Evolutionary conservation across 1,139 yeast species (phyloP).

Genomic region (Hansenula lynferdii): DNA sequence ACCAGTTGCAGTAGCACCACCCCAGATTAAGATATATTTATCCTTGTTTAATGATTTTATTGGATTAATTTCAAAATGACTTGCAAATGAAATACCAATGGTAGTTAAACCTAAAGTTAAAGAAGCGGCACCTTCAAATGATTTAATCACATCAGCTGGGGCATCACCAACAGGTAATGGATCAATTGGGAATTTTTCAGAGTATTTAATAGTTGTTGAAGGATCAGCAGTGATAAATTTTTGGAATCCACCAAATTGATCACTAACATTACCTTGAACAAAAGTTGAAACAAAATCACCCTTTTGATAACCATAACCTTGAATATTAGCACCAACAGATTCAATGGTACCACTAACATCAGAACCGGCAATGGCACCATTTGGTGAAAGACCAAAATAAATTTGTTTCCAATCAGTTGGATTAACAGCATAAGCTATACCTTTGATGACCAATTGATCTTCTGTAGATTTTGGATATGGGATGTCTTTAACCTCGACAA

Average conservation of each 20-base stretch:
- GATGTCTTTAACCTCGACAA: neutral
- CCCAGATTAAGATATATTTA: slow-evolving; percentile 48
- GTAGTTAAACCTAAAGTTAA: slow-evolving; percentile 47
- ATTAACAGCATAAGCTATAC: slow-evolving; percentile 58
- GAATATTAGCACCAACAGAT: slow-evolving; percentile 54
- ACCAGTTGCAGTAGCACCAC: slow-evolving; percentile 51
- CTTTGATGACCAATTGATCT: slow-evolving; percentile 46
- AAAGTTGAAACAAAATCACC: slow-evolving; percentile 50
- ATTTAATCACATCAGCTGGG: slow-evolving; percentile 34
- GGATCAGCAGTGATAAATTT: slow-evolving; percentile 47
- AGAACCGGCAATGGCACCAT: slow-evolving; percentile 49
- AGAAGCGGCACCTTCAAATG: slow-evolving; percentile 62
- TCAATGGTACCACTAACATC: slow-evolving; percentile 59
- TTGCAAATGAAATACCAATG: slow-evolving; percentile 25
- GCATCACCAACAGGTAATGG: slow-evolving; percentile 21
- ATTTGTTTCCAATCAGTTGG: slow-evolving; percentile 77
- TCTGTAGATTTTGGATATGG: slow-evolving; percentile 18
- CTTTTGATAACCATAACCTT: slow-evolving; percentile 40
- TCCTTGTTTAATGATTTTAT: slow-evolving; percentile 21
- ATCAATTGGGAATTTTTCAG: slow-evolving; percentile 6
- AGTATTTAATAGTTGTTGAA: slow-evolving; percentile 30
- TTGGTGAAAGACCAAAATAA: slow-evolving; percentile 30
- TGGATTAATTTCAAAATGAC: slow-evolving; percentile 14
- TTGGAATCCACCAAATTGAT: slow-evolving; percentile 50
- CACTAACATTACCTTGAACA: slow-evolving; percentile 43